Evolutionary conservation across 2,329 filamentous ascomycete species (phyloP), one percentile per base, ranked within the genome.

Genomic region (Colletotrichum sp.): DNA sequence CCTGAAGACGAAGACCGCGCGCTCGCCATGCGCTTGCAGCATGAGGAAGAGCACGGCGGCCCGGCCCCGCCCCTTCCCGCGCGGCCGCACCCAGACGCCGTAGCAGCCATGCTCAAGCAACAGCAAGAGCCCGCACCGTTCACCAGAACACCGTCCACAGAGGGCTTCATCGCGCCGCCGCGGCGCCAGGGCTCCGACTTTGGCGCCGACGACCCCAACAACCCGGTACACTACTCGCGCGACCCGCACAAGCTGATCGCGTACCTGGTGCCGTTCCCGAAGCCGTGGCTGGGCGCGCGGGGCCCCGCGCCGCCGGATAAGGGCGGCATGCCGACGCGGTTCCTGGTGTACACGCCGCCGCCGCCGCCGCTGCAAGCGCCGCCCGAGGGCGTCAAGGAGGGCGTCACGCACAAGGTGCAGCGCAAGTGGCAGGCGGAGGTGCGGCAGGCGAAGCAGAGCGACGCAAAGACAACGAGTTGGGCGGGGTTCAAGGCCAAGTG

Each of bases 211-310:
- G 73, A 75, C 32, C 73, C 73, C n/a, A 64, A 71, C 32, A 68
- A 75, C 69, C 73, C 70, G 12, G 65, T 75, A 5, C 73, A 75
- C 44, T 75, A 75, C 70, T 18, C 57, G 8, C 69, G 73, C 22
- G 73, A 75, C 34, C 73, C 73, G 15, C 73, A 75, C 32, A 75
- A 75, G 64, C 73, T 75, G 32, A 75, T 75, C 64, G 71, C 73
- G 10, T 75, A 75, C 34, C 70, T 75, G 32, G 73, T 73, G 9
- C 73, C 73, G 32, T 75, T 75, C 44, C 73, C 73, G 6, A 75
- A 75, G 70, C 73, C 73, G 24, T 75, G 73, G 73, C 26, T 73
- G 6, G 70, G 44, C 6, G 70, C 70, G 26, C 67, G 36, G 22
- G 70, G 63, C 4, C 73, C 73, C 3, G 34, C 39, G 39, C 39